phyloP scores from a whole-genome alignment of 805 yeast genomes.

The Yarrowia osloensis region DNA sequence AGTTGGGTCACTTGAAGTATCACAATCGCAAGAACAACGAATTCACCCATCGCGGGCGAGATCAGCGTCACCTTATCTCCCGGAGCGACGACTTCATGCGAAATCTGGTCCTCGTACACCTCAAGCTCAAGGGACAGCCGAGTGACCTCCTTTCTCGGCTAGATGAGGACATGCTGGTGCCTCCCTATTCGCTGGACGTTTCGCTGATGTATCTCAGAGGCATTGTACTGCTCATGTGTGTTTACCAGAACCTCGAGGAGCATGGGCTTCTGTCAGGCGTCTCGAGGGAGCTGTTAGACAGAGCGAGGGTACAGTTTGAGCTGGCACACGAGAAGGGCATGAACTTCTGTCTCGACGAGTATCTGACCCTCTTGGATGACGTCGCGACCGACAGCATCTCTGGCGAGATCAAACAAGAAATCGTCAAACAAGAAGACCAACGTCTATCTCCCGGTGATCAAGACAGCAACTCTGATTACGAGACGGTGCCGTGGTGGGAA shows the following conservation, averaged over 20 bases:
- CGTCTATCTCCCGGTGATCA: no score
- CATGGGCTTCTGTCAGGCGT: neutral
- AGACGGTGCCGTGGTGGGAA: neutral
- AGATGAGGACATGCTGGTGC: neutral
- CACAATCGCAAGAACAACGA: neutral
- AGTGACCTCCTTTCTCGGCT: neutral
- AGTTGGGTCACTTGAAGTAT: no score
- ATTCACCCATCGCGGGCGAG: neutral
- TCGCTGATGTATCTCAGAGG: neutral
- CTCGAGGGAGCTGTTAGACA: neutral
- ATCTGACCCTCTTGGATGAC: neutral
- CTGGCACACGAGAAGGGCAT: neutral
- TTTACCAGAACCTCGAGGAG: neutral
- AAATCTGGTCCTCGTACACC: neutral
- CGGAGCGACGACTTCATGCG: neutral
- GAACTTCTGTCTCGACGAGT: neutral
- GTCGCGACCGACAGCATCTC: neutral
- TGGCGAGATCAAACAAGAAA: neutral
- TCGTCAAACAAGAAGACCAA: neutral
- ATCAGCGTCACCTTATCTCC: neutral
- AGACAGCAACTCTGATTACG: neutral
- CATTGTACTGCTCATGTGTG: neutral
- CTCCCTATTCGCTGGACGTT: neutral
- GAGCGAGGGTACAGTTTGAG: neutral
- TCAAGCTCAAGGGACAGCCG: neutral